Base-by-base conservation (phyloP, 257 asterid species). In the Fraxinus excelsior region DNA sequence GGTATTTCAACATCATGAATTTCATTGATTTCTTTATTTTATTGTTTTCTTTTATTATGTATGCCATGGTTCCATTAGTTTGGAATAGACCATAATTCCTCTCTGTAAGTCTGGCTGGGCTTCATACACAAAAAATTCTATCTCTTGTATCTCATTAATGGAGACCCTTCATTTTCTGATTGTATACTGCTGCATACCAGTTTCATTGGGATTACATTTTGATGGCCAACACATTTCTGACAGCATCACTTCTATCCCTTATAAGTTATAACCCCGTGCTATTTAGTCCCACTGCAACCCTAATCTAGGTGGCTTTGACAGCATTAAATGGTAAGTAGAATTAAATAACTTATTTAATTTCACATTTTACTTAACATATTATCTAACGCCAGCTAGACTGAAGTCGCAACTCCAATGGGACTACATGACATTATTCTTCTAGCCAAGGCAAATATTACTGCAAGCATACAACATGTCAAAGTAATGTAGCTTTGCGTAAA, bases 191-290 rank as follows among this genome's bases (percentile, higher is more conserved):
- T 0, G 87, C 90, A 74, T 86, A 5, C 90, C 90, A 1, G 70
- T 56, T 69, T 86, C 90, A 62, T 79, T 32, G 7, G 65, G 2
- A 16, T 84, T 87, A 0, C 87, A 87, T 23, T 75, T 84, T 12
- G 90, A 83, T 5, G 90, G 90, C 90, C 87, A 86, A 12, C 90
- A 87, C 0, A 87, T 86, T 51, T 86, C 90, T 5, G 90, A 83
- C 4, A 86, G 75, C 49, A 79, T 73, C 35, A 86, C 85, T 60
- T 81, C 83, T 18, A 86, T 6, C 0, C 80, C 80, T 7, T 70
- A 25, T 46, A n/a, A n/a, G n/a, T n/a, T n/a, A n/a, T n/a, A n/a
- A n/a, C n/a, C n/a, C n/a, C n/a, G n/a, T n/a, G n/a, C n/a, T n/a
- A n/a, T n/a, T n/a, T n/a, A n/a, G n/a, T n/a, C n/a, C n/a, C n/a